Conservation (phyloP, 78 protist species). For the Creolimax fragrantissima region DNA sequence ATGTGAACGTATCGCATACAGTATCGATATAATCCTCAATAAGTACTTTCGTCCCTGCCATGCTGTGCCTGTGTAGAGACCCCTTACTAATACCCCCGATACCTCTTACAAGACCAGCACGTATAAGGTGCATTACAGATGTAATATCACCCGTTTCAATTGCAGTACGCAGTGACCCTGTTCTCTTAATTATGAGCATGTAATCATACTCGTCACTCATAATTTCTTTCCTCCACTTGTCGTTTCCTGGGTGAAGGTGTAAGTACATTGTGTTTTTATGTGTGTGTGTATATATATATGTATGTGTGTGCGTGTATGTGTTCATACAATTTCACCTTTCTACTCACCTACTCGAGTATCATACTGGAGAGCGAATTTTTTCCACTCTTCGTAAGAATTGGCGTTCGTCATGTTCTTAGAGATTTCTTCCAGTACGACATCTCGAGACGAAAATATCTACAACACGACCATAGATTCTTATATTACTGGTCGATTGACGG, state of each 20-base stretch:
- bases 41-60: conserved; percentile 34
- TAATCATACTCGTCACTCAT: background rate
- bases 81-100: conserved; percentile 33
- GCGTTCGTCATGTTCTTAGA: background rate
- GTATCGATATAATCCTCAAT: conserved; percentile 34
- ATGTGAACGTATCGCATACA: no score
- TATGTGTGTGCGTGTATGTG: background rate
- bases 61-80: background rate
- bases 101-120: conserved; percentile 18
- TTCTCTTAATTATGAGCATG: background rate
- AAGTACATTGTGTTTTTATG: background rate
- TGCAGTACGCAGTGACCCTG: background rate
- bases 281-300: background rate
- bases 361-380: background rate
- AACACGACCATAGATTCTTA: background rate
- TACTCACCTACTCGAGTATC: background rate
- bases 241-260: background rate
- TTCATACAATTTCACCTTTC: background rate
- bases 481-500: background rate
- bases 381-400: background rate
- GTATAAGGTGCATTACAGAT: background rate
- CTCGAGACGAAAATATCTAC: background rate
- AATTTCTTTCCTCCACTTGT: background rate
- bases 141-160: background rate
- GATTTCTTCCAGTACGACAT: background rate